A percentile compares a stretch with the other conserved stretches of the same genome.
Evolutionary conservation across 2,329 filamentous ascomycete genomes (phyloP).

Genomic region (Westerdykella ornata): DNA sequence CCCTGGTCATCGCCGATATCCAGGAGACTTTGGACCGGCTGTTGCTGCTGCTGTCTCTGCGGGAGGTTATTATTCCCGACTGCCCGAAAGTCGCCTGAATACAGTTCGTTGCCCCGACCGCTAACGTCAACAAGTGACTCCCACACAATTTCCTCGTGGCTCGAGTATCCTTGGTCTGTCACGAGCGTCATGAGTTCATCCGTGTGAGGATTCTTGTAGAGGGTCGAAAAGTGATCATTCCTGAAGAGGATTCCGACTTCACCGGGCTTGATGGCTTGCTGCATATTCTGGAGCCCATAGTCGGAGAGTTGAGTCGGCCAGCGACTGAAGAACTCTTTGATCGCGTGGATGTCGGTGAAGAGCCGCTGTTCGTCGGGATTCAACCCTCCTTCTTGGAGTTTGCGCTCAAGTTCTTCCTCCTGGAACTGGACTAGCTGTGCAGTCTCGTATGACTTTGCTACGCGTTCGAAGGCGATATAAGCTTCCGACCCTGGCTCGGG

Average conservation of each 20-base stretch:
- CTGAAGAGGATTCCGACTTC: constrained; percentile 87
- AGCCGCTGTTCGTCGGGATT: constrained; percentile 67
- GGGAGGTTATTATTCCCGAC: constrained; percentile 55
- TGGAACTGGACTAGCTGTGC: constrained; percentile 82
- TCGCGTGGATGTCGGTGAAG: constrained; percentile 75
- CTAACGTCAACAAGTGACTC: constrained; percentile 86
- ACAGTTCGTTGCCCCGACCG: constrained; percentile 74
- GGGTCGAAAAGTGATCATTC: constrained; percentile 93
- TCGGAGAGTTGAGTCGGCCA: constrained; percentile 84
- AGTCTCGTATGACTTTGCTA: constrained; percentile 82
- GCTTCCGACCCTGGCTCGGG: constrained; percentile 60
- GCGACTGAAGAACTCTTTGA: constrained; percentile 72
- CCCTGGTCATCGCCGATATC: constrained; percentile 36
- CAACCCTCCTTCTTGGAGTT: constrained; percentile 59
- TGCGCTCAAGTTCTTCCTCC: constrained; percentile 81
- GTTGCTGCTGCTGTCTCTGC: constrained; percentile 19
- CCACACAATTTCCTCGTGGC: constrained; percentile 90
- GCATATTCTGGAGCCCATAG: constrained; percentile 70
- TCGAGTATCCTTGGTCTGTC: constrained; percentile 84
- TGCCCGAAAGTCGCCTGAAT: constrained; percentile 80
- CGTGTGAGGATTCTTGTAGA: constrained; percentile 80
- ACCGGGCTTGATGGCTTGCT: constrained; percentile 63
- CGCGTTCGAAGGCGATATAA: constrained; percentile 63
- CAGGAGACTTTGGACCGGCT: constrained; percentile 23
- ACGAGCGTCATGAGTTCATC: constrained; percentile 74